phyloP scores from a whole-genome alignment of 805 yeast species.

The Kuraishia molischiana region DNA sequence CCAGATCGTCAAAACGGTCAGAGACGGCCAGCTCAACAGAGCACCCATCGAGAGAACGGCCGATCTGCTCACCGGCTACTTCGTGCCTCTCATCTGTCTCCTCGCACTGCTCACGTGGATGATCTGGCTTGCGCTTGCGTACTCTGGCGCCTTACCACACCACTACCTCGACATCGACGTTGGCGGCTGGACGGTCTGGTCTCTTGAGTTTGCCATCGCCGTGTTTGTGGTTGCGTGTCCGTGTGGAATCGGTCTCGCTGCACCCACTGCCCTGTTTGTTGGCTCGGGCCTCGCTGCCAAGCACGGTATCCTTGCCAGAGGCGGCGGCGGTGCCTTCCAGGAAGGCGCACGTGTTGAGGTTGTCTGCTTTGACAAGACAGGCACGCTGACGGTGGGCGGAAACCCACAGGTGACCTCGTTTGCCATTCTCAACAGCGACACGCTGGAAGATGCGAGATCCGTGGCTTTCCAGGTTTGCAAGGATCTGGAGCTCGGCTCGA shows the following conservation, averaged over 20 bases:
- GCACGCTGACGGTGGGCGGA: constrained; percentile 62
- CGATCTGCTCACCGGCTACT: constrained; percentile 56
- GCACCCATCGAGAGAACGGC: constrained; percentile 71
- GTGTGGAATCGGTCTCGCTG: constrained; percentile 78
- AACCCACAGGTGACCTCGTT: constrained; percentile 46
- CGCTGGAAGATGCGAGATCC: constrained; percentile 5
- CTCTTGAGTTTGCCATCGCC: constrained; percentile 66
- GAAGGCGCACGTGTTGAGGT: constrained; percentile 57
- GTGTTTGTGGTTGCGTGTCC: constrained; percentile 83
- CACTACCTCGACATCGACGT: constrained; percentile 50
- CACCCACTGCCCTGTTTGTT: constrained; percentile 75
- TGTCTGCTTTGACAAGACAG: constrained; percentile 73
- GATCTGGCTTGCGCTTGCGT: constrained; percentile 56
- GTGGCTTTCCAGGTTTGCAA: constrained; percentile 38
- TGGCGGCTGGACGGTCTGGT: constrained; percentile 75
- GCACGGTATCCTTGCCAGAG: constrained; percentile 64
- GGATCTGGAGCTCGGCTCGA: constrained; percentile 54
- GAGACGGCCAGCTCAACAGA: constrained; percentile 62
- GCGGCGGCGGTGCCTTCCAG: constrained; percentile 79
- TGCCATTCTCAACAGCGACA: constrained; percentile 16
- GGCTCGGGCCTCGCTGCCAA: constrained; percentile 76
- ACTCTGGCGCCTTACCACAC: constrained; percentile 41
- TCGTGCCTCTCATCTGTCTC: constrained; percentile 60
- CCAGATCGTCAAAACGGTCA: constrained; percentile 58
- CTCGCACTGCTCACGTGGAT: constrained; percentile 59